Evolutionary conservation across 1,284 basidiomycete genomes (phyloP), one percentile per base, ranked within the genome.

Genomic region (Sporisorium sorghi): DNA sequence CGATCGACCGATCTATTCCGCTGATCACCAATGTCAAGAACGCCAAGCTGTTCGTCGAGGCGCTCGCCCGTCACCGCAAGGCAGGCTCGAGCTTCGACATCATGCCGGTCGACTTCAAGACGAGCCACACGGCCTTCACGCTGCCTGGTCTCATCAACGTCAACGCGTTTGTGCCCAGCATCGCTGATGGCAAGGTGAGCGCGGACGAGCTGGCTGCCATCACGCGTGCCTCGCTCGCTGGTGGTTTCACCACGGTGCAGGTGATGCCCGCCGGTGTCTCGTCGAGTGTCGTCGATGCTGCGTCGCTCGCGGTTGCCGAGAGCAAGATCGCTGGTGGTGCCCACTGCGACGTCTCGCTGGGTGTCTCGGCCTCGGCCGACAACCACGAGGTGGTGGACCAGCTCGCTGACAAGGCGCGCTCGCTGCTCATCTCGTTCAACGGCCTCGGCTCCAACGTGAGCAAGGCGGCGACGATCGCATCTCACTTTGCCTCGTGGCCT

Each of bases 1-100:
- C 97, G n/a, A 96, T 99, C 73, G 96, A 99, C 86, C 97, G 96
- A 82, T 95, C 94, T 33, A 91, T 99, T 39, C 96, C 97, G 0
- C 88, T 99, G 57, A 94, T 99, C 85, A 99, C 96, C 64, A 99
- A 99, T 85, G 92, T 99, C 87, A 99, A 99, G 88, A 95, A 94
- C 84, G 97, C 97, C 72, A 99, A 99, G 86, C 89, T 99, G 82
- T 90, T 99, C 52, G 92, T 94, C 40, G 95, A 99, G 86, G 97
- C 96, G 2, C 89, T 99, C 64, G 92, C 97, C 66, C 90, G 79
- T 37, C 76, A 83, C 69, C 76, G 81, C 56, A 76, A 76, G 94
- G 77, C 93, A 90, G 85, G 77, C 32, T 91, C 94, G 17, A 85
- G 85, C 19, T 89, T 99, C 54, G 91, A 96, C 59, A 92, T 99